These are phyloP conservation scores for Marasmius fiardii DNA, from an alignment of 1,284 basidiomycete species.

Conservation along the genomic window DNA sequence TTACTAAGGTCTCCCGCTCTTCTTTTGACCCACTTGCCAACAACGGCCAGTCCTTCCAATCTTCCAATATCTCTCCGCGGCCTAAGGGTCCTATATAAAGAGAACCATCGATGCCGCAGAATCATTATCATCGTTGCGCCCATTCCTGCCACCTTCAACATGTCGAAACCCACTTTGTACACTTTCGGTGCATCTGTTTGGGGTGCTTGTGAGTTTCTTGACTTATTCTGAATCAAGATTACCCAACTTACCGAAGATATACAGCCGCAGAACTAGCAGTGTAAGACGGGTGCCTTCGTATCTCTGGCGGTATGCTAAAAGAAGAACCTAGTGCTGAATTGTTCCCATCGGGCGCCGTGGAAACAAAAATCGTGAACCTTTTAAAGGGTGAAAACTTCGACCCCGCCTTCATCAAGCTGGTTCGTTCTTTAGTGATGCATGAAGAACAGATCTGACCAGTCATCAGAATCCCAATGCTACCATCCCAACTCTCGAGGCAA, in stretches of 20 bases:
- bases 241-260: too few relatives aligned
- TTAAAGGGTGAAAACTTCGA: slow-evolving; percentile 59
- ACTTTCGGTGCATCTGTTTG: neutral
- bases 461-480: slow-evolving; percentile 51
- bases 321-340: slow-evolving; percentile 31
- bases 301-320: neutral
- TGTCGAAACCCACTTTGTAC: neutral
- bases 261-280: slow-evolving; percentile 43
- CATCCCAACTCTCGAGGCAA: slow-evolving; percentile 47
- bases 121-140: neutral
- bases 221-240: too few relatives aligned
- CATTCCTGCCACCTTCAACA: neutral
- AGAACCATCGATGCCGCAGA: too few relatives aligned
- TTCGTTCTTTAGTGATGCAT: slow-evolving; percentile 20
- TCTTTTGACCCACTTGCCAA: too few relatives aligned
- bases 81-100: too few relatives aligned
- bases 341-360: slow-evolving; percentile 31
- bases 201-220: neutral
- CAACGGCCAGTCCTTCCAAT: too few relatives aligned
- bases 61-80: too few relatives aligned
- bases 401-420: slow-evolving; percentile 53
- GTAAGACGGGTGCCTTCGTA: slow-evolving; percentile 26
- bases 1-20: too few relatives aligned
- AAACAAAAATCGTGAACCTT: slow-evolving; percentile 38
- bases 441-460: neutral